Base-by-base conservation (phyloP, 2,329 filamentous ascomycete genomes). In the Diplodia seriata region DNA sequence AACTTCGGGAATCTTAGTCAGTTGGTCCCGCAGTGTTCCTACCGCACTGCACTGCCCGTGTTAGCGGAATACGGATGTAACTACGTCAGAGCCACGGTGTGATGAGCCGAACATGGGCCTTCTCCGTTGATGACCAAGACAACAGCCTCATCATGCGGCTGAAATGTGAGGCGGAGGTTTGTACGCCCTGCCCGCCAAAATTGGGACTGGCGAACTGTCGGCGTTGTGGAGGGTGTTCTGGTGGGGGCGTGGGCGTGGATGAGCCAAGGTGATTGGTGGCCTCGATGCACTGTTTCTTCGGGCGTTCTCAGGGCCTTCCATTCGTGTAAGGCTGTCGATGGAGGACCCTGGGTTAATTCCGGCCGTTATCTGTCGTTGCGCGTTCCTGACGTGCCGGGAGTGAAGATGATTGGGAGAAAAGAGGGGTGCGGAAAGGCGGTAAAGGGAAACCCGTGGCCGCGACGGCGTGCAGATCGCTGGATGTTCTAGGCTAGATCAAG, bases 391-490 rank as follows among this genome's bases (percentile, higher is more conserved):
- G 33, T 36, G 33, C 18, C 43, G 43, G 43, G 18, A 47, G 11
- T n/a, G 43, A 47, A 20, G 43, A n/a, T 20, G n/a, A 47, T 47
- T 47, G 43, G 43, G 43, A n/a, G 43, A n/a, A 47, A 47, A 47
- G 43, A 47, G 43, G 43, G n/a, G 43, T n/a, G 43, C n/a, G 43
- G 43, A 47, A 47, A 47, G 43, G 43, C 43, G 43, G 43, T 47
- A 47, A 47, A 47, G 43, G 43, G 43, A n/a, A 47, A 47, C 43
- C 43, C 18, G 43, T 47, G 43, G 18, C 43, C 43, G 43, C 43
- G 43, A 47, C 18, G 43, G 43, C 43, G 43, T 20, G 43, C 11
- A 47, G 43, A 47, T 47, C 43, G 18, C 12, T n/a, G 43, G 43
- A 20, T 47, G 14, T 11, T 47, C n/a, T 20, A n/a, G 43, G 43